Percentiles rank a stretch among this genome's conserved stretches.
phyloP scores from a whole-genome alignment of 805 yeast genomes.

The Wickerhamomyces alni region DNA sequence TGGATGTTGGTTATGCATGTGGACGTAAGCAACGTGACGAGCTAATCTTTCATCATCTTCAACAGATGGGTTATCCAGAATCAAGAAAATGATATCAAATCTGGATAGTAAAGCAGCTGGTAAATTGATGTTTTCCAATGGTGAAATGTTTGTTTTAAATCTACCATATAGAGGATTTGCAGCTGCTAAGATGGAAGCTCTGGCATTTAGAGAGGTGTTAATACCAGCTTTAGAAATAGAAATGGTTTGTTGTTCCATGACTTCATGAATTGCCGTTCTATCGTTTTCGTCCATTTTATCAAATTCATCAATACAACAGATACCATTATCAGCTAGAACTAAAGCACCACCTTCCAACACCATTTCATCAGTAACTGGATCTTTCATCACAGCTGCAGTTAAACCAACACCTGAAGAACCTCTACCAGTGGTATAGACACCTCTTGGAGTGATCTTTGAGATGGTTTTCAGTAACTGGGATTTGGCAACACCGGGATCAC shows the following conservation, averaged over 20 bases:
- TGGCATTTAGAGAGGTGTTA: slow-evolving; percentile 90
- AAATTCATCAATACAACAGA: slow-evolving; percentile 97
- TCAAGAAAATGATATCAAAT: slow-evolving; percentile 83
- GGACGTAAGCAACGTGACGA: slow-evolving; percentile 91
- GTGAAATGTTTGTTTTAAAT: slow-evolving; percentile 84
- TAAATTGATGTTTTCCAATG: slow-evolving; percentile 89
- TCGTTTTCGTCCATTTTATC: slow-evolving; percentile 98
- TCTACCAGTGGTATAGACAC: slow-evolving; percentile 96
- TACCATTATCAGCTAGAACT: slow-evolving; percentile 94
- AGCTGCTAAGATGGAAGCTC: slow-evolving; percentile 93
- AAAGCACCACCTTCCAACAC: slow-evolving; percentile 97
- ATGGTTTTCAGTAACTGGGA: slow-evolving; percentile 91
- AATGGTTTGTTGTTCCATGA: slow-evolving; percentile 98
- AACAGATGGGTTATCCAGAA: slow-evolving; percentile 77
- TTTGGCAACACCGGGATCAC: slow-evolving; percentile 99
- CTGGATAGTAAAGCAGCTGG: slow-evolving; percentile 96
- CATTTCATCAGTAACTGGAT: slow-evolving; percentile 99
- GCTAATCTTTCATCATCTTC: slow-evolving; percentile 85
- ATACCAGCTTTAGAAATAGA: slow-evolving; percentile 97
- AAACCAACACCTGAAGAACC: slow-evolving; percentile 99
- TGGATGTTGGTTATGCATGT: slow-evolving; percentile 89
- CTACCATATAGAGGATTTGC: slow-evolving; percentile 98
- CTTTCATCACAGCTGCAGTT: slow-evolving; percentile 98
- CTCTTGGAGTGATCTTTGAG: slow-evolving; percentile 89
- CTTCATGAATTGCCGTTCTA: slow-evolving; percentile 97